Evolutionary conservation across 2,329 filamentous ascomycete species (phyloP).

Genomic region (Nemania diffusa): DNA sequence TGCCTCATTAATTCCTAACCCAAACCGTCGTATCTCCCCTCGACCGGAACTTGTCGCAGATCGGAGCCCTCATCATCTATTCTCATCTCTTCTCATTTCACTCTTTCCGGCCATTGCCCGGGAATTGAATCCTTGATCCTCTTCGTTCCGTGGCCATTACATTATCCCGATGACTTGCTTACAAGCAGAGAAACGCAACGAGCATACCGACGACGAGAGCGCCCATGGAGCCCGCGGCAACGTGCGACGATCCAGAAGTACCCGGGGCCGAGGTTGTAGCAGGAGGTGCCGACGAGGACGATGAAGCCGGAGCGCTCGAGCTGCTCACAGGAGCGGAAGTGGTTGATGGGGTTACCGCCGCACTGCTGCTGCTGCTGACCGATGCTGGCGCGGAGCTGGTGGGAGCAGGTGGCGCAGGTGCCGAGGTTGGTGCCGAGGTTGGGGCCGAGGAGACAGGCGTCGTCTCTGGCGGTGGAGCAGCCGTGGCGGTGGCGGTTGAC

Average conservation of each 20-base stretch:
- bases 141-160: background rate
- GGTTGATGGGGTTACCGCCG: slow-evolving; percentile 29
- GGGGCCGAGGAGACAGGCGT: slow-evolving; percentile 39
- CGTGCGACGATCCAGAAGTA: slow-evolving; percentile 47
- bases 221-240: slow-evolving; percentile 49
- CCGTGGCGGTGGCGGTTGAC: slow-evolving; percentile 30
- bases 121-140: background rate
- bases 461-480: slow-evolving; percentile 37
- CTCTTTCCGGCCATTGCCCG: background rate
- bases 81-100: background rate
- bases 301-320: slow-evolving; percentile 27
- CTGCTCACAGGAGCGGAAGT: slow-evolving; percentile 28
- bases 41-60: background rate
- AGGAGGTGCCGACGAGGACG: slow-evolving; percentile 34
- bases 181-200: slow-evolving; percentile 52
- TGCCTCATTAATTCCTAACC: slow-evolving; percentile 23
- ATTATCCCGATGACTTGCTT: slow-evolving; percentile 34
- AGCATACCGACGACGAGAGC: slow-evolving; percentile 51
- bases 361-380: slow-evolving; percentile 35
- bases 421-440: slow-evolving; percentile 29
- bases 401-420: slow-evolving; percentile 25
- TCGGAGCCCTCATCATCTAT: background rate
- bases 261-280: slow-evolving; percentile 44
- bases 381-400: slow-evolving; percentile 27
- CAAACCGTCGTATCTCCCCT: background rate